Base-by-base conservation (phyloP, 2,329 filamentous ascomycete species). In the Pseudogymnoascus sp. region DNA sequence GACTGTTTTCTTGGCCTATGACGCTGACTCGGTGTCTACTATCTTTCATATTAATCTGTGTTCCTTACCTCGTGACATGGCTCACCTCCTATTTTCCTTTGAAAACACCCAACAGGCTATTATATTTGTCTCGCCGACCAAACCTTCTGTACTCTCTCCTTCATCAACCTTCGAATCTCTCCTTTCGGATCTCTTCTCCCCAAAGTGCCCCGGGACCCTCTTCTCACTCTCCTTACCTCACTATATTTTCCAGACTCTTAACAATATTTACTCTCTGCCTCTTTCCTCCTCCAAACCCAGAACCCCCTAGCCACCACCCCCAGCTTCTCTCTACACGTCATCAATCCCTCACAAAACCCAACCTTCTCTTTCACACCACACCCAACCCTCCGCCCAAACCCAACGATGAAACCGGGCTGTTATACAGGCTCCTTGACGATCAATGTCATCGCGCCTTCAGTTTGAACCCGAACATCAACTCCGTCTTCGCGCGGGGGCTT, bases 141-240 rank as follows among this genome's bases (percentile, higher is more conserved):
- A 53, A 17, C 23, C 3, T 1, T 11, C 23, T 53, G 8, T 17
- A 53, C 9, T 31, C 15, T 50, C 1, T 53, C 23, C 8, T 50
- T 17, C 17, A 4, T 53, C 23, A 23, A 28, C 33, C 28, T 19
- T 42, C 62, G 23, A 47, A 59, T 62, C 5, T 61, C 65, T 17
- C 38, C 19, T 36, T 31, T 57, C 26, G 33, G 65, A 8, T 23
- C 63, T 67, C 23, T 28, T 50, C 21, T n/a, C 15, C 10, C 23
- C 23, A 50, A 28, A 23, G n/a, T 4, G 1, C 21, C 21, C 26
- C 21, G 2, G 3, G 10, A 11, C 6, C 26, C 7, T 28, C 23
- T 10, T 26, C 15, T 6, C 44, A 5, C 44, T 9, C 19, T 47
- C 44, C 9, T 28, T 28, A 8, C 7, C 8, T 11, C 15, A 3